These are phyloP conservation scores for Akanthomyces dipterigenus DNA, from an alignment of 2,329 filamentous ascomycete genomes.

Conservation along the genomic window DNA sequence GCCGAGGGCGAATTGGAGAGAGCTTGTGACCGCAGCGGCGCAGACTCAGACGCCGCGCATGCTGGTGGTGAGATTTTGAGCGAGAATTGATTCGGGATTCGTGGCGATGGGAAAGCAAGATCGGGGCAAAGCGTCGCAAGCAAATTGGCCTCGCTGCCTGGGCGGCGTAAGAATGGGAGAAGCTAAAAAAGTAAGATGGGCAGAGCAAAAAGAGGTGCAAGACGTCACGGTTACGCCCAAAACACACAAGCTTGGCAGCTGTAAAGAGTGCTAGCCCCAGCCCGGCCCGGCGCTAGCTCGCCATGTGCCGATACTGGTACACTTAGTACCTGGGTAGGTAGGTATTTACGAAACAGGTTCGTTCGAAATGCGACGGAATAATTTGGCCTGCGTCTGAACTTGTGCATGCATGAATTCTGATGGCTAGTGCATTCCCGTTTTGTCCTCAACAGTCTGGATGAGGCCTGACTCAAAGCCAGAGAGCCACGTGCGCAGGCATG, in stretches of 20 bases:
- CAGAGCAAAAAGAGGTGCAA: neutral
- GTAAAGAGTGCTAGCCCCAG: neutral
- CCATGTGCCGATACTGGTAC: neutral
- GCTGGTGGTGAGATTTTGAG: neutral
- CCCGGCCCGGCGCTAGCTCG: neutral
- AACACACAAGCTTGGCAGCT: neutral
- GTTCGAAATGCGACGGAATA: neutral
- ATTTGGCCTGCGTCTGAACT: neutral
- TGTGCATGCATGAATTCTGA: neutral
- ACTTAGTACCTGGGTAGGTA: too few relatives aligned
- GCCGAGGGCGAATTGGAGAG: neutral
- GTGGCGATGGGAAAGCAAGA: neutral
- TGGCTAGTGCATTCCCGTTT: neutral
- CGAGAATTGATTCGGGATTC: neutral
- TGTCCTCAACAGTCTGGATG: too few relatives aligned
- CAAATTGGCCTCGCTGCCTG: neutral
- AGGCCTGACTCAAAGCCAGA: neutral
- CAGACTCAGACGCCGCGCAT: slow-evolving; percentile 1
- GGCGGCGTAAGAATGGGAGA: neutral
- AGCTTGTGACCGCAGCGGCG: neutral
- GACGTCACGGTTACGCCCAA: neutral
- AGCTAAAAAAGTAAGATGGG: neutral
- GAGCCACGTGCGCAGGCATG: too few relatives aligned
- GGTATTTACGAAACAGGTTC: neutral
- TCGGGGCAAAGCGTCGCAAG: neutral